Conservation (phyloP, 2,329 filamentous ascomycete genomes). For the Cercospora berteroae region DNA sequence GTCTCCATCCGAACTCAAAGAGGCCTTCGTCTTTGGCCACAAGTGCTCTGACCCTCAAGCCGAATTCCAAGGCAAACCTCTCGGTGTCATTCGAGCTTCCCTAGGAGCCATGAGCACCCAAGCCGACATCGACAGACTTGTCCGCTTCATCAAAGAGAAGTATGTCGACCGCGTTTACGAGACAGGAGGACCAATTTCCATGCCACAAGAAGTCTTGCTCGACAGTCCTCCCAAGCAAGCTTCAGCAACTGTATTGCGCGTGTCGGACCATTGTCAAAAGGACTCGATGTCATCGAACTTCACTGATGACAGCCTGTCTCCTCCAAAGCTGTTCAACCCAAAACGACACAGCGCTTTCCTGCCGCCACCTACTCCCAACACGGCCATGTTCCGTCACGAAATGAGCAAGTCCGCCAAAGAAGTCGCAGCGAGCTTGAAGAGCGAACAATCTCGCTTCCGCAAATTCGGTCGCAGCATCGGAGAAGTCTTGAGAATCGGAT, state of each 20-base stretch:
- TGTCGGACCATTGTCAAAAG: slow-evolving; percentile 12
- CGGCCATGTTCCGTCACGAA: background rate
- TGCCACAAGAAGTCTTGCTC: slow-evolving; percentile 11
- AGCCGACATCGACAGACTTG: slow-evolving; percentile 67
- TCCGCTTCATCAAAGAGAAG: slow-evolving; percentile 41
- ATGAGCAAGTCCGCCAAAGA: background rate
- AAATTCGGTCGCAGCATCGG: slow-evolving; percentile 21
- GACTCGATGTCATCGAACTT: slow-evolving; percentile 1
- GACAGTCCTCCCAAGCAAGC: slow-evolving; percentile 14
- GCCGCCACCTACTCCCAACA: slow-evolving; percentile 7
- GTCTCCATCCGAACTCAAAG: slow-evolving; percentile 73
- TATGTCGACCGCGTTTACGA: slow-evolving; percentile 26
- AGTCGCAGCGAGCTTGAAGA: slow-evolving; percentile 17
- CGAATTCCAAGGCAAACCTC: slow-evolving; percentile 78
- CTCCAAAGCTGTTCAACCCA: background rate
- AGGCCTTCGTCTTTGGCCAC: slow-evolving; percentile 78
- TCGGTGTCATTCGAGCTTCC: slow-evolving; percentile 78
- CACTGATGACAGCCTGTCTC: background rate
- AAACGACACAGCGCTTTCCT: slow-evolving; percentile 1
- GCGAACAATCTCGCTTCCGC: slow-evolving; percentile 8
- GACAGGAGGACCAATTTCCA: slow-evolving; percentile 13
- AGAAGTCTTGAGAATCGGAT: slow-evolving; percentile 13
- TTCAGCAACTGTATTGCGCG: slow-evolving; percentile 13
- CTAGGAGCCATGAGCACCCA: slow-evolving; percentile 83
- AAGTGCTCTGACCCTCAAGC: slow-evolving; percentile 80